Percentiles rank a stretch among this genome's conserved stretches.
Conservation (phyloP, 805 yeast species). For the Danielozyma ontarioensis region DNA sequence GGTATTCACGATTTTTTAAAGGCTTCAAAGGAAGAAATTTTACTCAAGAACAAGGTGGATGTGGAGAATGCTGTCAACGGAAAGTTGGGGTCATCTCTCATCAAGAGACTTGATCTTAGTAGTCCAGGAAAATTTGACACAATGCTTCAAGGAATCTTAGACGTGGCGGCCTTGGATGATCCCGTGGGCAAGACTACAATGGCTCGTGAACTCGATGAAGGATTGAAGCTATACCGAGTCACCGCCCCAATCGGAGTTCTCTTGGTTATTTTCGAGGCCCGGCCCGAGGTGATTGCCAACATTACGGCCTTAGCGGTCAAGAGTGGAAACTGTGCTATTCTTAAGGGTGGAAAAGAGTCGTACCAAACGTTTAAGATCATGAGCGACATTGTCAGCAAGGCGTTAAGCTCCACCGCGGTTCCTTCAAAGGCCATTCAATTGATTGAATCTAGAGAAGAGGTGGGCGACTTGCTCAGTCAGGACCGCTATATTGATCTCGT, state of each 20-base stretch:
- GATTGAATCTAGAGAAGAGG: slow-evolving; percentile 86
- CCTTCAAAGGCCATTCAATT: slow-evolving; percentile 82
- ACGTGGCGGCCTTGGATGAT: slow-evolving; percentile 83
- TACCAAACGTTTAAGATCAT: slow-evolving; percentile 77
- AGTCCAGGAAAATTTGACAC: slow-evolving; percentile 82
- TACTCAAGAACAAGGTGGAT: slow-evolving; percentile 72
- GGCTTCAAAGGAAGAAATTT: slow-evolving; percentile 53
- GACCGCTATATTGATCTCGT: slow-evolving; percentile 91
- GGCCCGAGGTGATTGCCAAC: slow-evolving; percentile 98
- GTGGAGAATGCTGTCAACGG: slow-evolving; percentile 62
- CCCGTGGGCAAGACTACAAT: slow-evolving; percentile 89
- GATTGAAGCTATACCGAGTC: slow-evolving; percentile 73
- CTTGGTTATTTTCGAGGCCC: slow-evolving; percentile 86
- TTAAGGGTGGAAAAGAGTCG: slow-evolving; percentile 97
- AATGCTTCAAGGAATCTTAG: slow-evolving; percentile 92
- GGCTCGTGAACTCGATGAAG: slow-evolving; percentile 83
- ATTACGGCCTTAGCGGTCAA: slow-evolving; percentile 93
- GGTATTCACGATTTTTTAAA: slow-evolving; percentile 68
- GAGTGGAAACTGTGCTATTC: slow-evolving; percentile 93
- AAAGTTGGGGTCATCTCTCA: slow-evolving; percentile 61
- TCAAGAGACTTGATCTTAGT: slow-evolving; percentile 80
- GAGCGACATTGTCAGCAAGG: slow-evolving; percentile 62
- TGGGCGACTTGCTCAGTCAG: slow-evolving; percentile 74
- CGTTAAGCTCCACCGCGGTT: slow-evolving; percentile 61
- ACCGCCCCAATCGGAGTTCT: slow-evolving; percentile 95